phyloP scores from a whole-genome alignment of 2,329 filamentous ascomycete species.

The Lecanicillium sp. region DNA sequence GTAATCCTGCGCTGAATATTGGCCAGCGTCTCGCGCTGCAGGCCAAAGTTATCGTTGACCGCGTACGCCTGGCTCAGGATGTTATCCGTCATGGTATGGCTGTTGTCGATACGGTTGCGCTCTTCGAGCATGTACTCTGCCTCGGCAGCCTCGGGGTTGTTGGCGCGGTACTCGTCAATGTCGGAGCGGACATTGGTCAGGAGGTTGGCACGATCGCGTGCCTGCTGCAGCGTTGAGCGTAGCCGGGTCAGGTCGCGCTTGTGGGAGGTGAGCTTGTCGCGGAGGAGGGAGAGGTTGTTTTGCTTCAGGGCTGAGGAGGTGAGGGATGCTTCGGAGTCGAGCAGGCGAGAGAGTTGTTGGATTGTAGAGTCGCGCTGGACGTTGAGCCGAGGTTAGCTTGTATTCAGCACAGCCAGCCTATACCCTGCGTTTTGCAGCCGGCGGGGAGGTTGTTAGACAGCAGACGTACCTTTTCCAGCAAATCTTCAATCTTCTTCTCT shows the following conservation, averaged over 20 bases:
- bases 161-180: constrained; percentile 78
- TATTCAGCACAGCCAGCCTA: too few species aligned
- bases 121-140: constrained; percentile 97
- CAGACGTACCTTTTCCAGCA: constrained; percentile 66
- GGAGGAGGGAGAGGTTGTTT: constrained; percentile 86
- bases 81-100: constrained; percentile 79
- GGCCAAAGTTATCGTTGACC: constrained; percentile 81
- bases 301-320: constrained; percentile 93
- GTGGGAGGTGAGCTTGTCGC: constrained; percentile 83
- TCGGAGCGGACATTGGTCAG: constrained; percentile 86
- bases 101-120: constrained; percentile 75
- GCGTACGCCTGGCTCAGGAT: constrained; percentile 94
- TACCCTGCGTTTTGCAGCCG: too few species aligned
- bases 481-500: constrained; percentile 73
- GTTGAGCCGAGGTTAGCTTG: constrained; percentile 7
- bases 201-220: constrained; percentile 81
- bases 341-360: constrained; percentile 73
- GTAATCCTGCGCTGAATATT: constrained; percentile 90
- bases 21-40: constrained; percentile 80
- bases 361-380: constrained; percentile 74
- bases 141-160: constrained; percentile 74
- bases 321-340: constrained; percentile 84
- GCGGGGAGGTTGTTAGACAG: not conserved
- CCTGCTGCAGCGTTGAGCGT: constrained; percentile 62
- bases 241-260: constrained; percentile 72